A percentile compares a stretch with the other conserved stretches of the same genome.
phyloP scores from a whole-genome alignment of 2,329 filamentous ascomycete genomes.

The Sclerotinia sclerotiorum region DNA sequence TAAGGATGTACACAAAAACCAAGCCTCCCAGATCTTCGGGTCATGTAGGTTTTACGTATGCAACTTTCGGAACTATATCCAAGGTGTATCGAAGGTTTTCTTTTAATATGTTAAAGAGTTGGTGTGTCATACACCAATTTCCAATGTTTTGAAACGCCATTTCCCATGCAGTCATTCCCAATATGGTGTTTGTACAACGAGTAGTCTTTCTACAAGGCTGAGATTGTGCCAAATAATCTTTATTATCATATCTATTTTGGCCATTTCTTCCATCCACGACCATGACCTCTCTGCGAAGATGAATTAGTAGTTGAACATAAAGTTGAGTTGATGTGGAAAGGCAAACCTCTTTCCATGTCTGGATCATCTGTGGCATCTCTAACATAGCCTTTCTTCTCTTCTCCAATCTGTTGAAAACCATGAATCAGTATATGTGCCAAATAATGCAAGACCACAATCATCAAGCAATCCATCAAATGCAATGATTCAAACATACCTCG shows the following conservation, averaged over 20 bases:
- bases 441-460: not conserved
- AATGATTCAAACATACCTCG: slow-evolving; percentile 54
- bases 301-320: slow-evolving; percentile 41
- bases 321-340: not conserved
- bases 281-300: slow-evolving; percentile 60
- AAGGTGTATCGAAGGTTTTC: not conserved
- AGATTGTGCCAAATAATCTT: slow-evolving; percentile 11
- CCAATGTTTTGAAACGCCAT: slow-evolving; percentile 28
- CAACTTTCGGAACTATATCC: not conserved
- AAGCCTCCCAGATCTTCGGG: not conserved
- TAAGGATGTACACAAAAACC: not conserved
- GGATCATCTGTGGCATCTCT: slow-evolving; percentile 89
- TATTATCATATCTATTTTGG: slow-evolving; percentile 49
- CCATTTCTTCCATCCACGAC: slow-evolving; percentile 73
- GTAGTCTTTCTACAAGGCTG: slow-evolving; percentile 16
- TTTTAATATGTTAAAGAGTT: not conserved
- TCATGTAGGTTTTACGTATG: not conserved
- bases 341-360: slow-evolving; percentile 87
- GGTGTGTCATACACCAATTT: slow-evolving; percentile 26
- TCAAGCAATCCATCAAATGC: slow-evolving; percentile 32
- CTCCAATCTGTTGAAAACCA: slow-evolving; percentile 63
- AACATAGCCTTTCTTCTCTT: slow-evolving; percentile 89
- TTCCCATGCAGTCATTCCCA: slow-evolving; percentile 29
- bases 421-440: slow-evolving; percentile 26
- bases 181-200: slow-evolving; percentile 34